Evolutionary conservation across 2,329 filamentous ascomycete species (phyloP).

Genomic region (Cytospora paraplurivora): DNA sequence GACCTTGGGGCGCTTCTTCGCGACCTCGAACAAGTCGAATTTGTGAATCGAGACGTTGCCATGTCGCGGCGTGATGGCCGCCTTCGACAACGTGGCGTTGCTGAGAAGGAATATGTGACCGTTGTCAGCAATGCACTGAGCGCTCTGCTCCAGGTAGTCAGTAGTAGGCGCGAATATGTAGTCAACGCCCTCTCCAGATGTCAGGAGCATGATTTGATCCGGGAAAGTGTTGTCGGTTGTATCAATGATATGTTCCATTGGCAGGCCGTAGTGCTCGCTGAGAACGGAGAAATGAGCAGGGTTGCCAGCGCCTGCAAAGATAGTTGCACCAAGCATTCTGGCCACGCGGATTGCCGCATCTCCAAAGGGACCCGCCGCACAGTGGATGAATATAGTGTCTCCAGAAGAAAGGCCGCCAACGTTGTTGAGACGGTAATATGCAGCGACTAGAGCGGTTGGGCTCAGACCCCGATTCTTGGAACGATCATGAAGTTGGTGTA

Average conservation of each 20-base stretch:
- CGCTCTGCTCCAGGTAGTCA: conserved; percentile 37
- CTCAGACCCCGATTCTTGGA: conserved; percentile 34
- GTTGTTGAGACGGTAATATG: conserved; percentile 45
- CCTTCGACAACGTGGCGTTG: conserved; percentile 1
- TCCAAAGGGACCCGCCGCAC: conserved; percentile 47
- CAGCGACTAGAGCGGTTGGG: conserved; percentile 45
- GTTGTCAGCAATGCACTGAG: conserved; percentile 38
- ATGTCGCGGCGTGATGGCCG: conserved; percentile 10
- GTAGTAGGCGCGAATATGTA: conserved; percentile 51
- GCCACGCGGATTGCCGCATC: conserved; percentile 48
- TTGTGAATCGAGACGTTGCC: conserved; percentile 31
- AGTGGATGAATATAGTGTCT: conserved; percentile 46
- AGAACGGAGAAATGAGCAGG: conserved; percentile 44
- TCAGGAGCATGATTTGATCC: conserved; percentile 37
- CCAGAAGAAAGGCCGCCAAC: conserved; percentile 34
- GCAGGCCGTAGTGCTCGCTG: conserved; percentile 37
- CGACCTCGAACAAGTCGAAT: conserved; percentile 31
- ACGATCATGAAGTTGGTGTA: conserved; percentile 34
- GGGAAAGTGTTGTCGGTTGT: conserved; percentile 19
- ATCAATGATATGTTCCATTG: conserved; percentile 41
- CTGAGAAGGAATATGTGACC: conserved; percentile 24
- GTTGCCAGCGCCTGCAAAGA: conserved; percentile 46
- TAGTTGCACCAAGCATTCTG: conserved; percentile 39
- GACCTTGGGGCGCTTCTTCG: conserved; percentile 18
- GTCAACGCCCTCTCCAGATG: conserved; percentile 42